These are phyloP conservation scores for Pichia sp. DNA, from an alignment of 1,139 yeast species.

Conservation along the genomic window DNA sequence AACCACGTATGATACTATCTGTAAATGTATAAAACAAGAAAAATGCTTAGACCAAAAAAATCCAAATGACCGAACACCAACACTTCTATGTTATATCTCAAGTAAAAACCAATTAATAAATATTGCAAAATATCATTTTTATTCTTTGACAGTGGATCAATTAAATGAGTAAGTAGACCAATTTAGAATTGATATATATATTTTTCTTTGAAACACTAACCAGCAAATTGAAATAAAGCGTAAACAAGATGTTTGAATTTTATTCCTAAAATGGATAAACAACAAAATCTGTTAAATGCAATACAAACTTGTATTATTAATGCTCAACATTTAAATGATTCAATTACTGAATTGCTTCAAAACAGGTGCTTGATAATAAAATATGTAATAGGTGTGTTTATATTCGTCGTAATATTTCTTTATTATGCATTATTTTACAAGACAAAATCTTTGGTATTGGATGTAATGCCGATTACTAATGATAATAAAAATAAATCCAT, in stretches of 20 bases:
- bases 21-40: conserved; percentile 3
- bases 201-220: too few species aligned
- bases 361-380: too few species aligned
- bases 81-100: conserved; percentile 1
- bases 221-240: too few species aligned
- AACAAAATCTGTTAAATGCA: conserved; percentile 1
- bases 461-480: too few species aligned
- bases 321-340: conserved; percentile 1
- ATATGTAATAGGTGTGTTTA: neutral
- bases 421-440: neutral
- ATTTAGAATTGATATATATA: too few species aligned
- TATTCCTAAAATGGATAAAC: conserved; percentile 2
- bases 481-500: too few species aligned
- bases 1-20: conserved; percentile 1
- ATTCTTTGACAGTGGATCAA: neutral
- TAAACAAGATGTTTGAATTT: conserved; percentile 8
- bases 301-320: conserved; percentile 5
- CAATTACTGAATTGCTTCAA: neutral
- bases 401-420: neutral
- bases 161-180: conserved; percentile 9
- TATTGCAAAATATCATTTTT: conserved; percentile 4
- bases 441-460: too few species aligned
- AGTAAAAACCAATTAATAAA: conserved; percentile 2
- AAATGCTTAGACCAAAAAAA: neutral
- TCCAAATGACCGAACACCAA: neutral